These are phyloP conservation scores for Hypoxylon sp. DNA, from an alignment of 2,329 filamentous ascomycete genomes.

Conservation along the genomic window DNA sequence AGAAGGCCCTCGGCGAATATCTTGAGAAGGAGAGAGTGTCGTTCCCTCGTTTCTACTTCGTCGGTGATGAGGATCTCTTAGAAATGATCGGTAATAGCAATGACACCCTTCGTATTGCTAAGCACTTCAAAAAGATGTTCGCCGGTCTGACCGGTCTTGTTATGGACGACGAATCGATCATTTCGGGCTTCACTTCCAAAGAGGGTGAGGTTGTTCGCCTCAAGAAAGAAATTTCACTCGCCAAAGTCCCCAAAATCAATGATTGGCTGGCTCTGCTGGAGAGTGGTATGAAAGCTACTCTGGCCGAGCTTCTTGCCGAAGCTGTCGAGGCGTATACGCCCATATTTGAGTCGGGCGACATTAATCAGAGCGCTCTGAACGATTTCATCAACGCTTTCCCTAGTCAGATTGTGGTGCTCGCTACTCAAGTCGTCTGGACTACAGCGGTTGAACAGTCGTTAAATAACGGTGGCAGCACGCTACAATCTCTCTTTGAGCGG, in stretches of 20 bases:
- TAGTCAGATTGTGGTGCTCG: slow-evolving; percentile 94
- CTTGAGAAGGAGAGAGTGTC: slow-evolving; percentile 97
- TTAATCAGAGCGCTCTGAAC: slow-evolving; percentile 78
- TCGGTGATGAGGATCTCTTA: slow-evolving; percentile 96
- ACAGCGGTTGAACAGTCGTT: slow-evolving; percentile 85
- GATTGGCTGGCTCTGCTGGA: slow-evolving; percentile 98
- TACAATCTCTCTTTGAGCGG: slow-evolving; percentile 80
- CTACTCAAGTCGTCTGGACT: slow-evolving; percentile 94
- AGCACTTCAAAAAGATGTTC: slow-evolving; percentile 99
- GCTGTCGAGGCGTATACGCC: slow-evolving; percentile 85
- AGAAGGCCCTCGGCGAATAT: slow-evolving; percentile 98
- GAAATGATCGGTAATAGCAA: slow-evolving; percentile 99
- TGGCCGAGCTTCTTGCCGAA: slow-evolving; percentile 90
- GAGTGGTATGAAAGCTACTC: slow-evolving; percentile 90
- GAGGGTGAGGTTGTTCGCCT: slow-evolving; percentile 90
- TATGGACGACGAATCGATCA: slow-evolving; percentile 90
- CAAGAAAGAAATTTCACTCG: slow-evolving; percentile 90
- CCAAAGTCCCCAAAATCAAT: slow-evolving; percentile 96
- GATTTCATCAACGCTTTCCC: slow-evolving; percentile 88
- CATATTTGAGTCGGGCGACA: slow-evolving; percentile 77
- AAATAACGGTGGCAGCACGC: slow-evolving; percentile 74
- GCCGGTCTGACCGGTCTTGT: slow-evolving; percentile 91
- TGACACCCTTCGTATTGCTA: slow-evolving; percentile 93
- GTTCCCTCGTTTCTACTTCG: slow-evolving; percentile 99
- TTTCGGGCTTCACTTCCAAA: slow-evolving; percentile 93